phyloP scores from a whole-genome alignment of 495 filamentous ascomycete species.

The Xylaria cubensis region DNA sequence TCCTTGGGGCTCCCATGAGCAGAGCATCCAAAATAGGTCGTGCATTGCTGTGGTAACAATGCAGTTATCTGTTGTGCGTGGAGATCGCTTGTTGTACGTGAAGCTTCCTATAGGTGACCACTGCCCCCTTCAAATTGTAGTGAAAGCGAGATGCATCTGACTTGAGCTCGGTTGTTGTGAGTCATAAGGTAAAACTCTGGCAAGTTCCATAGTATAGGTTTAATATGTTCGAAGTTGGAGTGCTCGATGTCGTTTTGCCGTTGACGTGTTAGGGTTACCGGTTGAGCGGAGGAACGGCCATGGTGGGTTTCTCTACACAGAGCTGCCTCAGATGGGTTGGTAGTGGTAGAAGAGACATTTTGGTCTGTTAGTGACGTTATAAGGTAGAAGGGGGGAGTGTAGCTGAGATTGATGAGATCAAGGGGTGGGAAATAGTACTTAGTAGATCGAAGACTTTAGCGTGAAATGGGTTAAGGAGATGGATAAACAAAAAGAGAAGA shows the following conservation, averaged over 20 bases:
- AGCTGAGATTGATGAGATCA: too few species aligned
- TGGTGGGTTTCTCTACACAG: not conserved
- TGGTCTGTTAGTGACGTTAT: not conserved
- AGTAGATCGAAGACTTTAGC: conserved; percentile 3
- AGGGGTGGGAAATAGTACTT: not conserved
- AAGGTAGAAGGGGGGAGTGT: not conserved
- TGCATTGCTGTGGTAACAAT: conserved; percentile 35
- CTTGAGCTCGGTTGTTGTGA: conserved; percentile 38
- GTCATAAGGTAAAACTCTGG: conserved; percentile 37
- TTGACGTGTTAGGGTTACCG: conserved; percentile 40
- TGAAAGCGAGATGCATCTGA: conserved; percentile 39
- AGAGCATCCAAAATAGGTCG: conserved; percentile 39
- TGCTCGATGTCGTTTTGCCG: conserved; percentile 40
- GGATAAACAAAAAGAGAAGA: too few species aligned
- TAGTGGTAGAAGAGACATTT: conserved; percentile 1
- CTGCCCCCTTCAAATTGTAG: conserved; percentile 37
- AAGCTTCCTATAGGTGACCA: conserved; percentile 27
- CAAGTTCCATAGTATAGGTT: conserved; percentile 38
- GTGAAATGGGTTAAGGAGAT: not conserved
- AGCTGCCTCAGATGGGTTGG: not conserved
- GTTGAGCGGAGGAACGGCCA: conserved; percentile 31
- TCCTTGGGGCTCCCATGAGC: conserved; percentile 39
- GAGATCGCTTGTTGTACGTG: conserved; percentile 17
- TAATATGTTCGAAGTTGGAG: conserved; percentile 39
- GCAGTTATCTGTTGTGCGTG: conserved; percentile 28